Evolutionary conservation across 75 land plant genomes (phyloP), one percentile per base, ranked within the genome.

Genomic region (Ceratopteris richardii): DNA sequence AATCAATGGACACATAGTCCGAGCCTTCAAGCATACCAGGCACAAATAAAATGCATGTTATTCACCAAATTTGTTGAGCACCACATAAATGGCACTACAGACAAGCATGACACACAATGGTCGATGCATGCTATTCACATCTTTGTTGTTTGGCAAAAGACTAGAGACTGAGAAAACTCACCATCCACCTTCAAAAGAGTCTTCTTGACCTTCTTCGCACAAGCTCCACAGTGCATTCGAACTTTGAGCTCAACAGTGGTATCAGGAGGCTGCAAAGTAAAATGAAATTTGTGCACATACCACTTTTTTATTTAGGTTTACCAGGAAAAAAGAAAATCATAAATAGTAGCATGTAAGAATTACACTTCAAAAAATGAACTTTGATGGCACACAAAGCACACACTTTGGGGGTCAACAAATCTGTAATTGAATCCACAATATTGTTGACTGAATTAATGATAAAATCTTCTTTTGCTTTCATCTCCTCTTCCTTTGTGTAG

Each of bases 201-300:
- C 42, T 67, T 70, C 44, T 57, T 70, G 61, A 80, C 74, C 44
- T 71, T 73, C n/a, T 68, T 70, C 1, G 82, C 65, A 46, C 82
- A 80, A 42, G 67, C 78, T 13, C 75, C 82, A 44, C 82, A 80
- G 60, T 80, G 82, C 82, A 80, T 80, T 60, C 74, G 66, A 18
- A 80, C 78, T 30, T 56, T 64, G 12, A 80, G 63, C 47, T 67
- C 71, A 21, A 67, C 74, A 0, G 61, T 51, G 0, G 73, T 67
- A 55, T 72, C 70, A 36, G 48, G 65, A 26, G 76, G 68, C 75
- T 70, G 70, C 23, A 5, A 27, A 46, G 31, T 24, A 44, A 27
- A 52, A 46, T 14, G 17, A 46, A 2, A 20, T n/a, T n/a, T n/a
- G 42, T 9, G 14, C 9, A 40, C 14, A 9, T 9, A 14, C 12